Evolutionary conservation across 441 rosid species (phyloP).

Genomic region (Melastoma candidum): DNA sequence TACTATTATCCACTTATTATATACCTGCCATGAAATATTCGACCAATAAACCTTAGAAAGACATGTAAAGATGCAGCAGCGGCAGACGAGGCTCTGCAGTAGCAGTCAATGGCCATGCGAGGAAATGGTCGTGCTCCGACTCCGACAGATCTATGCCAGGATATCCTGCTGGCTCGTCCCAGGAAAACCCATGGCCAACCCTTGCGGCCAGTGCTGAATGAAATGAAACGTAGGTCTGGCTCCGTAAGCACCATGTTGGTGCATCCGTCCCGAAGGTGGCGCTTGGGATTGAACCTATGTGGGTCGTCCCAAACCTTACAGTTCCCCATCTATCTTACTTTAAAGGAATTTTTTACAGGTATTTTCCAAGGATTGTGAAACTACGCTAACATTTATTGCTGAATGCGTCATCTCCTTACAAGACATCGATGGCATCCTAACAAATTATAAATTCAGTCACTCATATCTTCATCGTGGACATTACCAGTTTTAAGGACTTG

Average conservation of each 20-base stretch:
- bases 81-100: slow-evolving; percentile 34
- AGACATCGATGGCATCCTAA: too few relatives aligned
- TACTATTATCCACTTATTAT: too few relatives aligned
- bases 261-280: slow-evolving; percentile 19
- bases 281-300: slow-evolving; percentile 26
- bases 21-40: too few relatives aligned
- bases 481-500: too few relatives aligned
- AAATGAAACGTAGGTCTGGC: slow-evolving; percentile 24
- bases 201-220: slow-evolving; percentile 33
- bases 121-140: slow-evolving; percentile 7
- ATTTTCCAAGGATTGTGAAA: too few relatives aligned
- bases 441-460: too few relatives aligned
- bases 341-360: too few relatives aligned
- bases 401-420: too few relatives aligned
- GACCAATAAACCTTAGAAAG: too few relatives aligned
- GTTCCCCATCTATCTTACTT: slow-evolving; percentile 11
- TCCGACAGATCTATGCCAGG: slow-evolving; percentile 16
- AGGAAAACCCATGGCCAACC: slow-evolving; percentile 39
- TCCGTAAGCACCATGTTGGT: slow-evolving; percentile 17
- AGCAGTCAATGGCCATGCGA: slow-evolving; percentile 22
- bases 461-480: too few relatives aligned
- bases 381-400: too few relatives aligned
- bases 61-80: slow-evolving; percentile 19
- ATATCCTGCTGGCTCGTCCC: slow-evolving; percentile 16
- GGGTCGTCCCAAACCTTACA: slow-evolving; percentile 35